These are phyloP conservation scores for Debaryomyces subglobosus DNA, from an alignment of 1,139 yeast genomes.

Conservation along the genomic window DNA sequence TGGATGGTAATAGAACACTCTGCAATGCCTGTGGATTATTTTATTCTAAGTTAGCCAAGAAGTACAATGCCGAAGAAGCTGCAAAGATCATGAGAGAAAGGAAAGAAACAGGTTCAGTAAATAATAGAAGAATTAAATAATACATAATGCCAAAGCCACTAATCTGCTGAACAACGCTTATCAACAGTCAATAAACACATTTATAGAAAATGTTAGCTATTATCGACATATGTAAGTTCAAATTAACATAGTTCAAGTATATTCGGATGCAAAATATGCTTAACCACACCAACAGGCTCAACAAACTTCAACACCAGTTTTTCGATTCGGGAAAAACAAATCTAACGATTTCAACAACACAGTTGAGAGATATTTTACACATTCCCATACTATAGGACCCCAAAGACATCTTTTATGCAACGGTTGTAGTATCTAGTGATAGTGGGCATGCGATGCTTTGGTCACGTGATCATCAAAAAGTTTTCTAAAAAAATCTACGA, in stretches of 20 bases:
- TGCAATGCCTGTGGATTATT: slow-evolving; percentile 53
- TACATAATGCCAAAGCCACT: not conserved
- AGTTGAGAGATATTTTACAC: too few species aligned
- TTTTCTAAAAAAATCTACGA: slow-evolving; percentile 6
- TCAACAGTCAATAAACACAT: not conserved
- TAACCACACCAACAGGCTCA: not conserved
- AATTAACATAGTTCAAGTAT: not conserved
- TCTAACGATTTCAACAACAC: too few species aligned
- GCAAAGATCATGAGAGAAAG: slow-evolving; percentile 29
- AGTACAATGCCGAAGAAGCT: slow-evolving; percentile 31
- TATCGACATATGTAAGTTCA: not conserved
- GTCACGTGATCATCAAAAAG: slow-evolving; percentile 6
- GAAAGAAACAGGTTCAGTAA: slow-evolving; percentile 24
- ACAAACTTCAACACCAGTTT: too few species aligned
- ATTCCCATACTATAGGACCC: too few species aligned
- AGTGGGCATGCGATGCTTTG: not conserved
- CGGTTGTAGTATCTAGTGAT: not conserved
- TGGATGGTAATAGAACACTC: slow-evolving; percentile 44
- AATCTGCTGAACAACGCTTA: not conserved
- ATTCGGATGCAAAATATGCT: not conserved
- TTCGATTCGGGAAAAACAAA: too few species aligned
- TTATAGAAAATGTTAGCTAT: not conserved
- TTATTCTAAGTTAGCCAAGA: slow-evolving; percentile 35
- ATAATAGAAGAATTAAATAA: slow-evolving; percentile 21
- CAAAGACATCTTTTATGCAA: not conserved